Evolutionary conservation across 164 flowering plant species (phyloP), one percentile per base, ranked within the genome.

Genomic region (Vitis cinerea): DNA sequence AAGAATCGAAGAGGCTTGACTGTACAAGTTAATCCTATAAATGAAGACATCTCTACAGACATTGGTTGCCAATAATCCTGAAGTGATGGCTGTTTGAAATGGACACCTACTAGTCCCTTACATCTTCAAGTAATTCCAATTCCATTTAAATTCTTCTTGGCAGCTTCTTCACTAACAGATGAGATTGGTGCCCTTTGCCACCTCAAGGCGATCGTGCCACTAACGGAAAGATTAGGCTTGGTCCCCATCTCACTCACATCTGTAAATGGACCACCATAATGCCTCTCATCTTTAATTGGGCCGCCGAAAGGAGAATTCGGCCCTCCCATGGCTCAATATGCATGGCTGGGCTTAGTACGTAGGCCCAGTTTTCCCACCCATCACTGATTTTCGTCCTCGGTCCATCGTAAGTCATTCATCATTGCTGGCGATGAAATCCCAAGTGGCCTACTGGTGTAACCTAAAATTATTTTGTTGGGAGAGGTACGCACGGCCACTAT

Each of bases 1-100:
- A 3, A 15, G 14, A 2, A n/a, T 63, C 48, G 4, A 3, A 8
- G 2, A 9, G 17, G 12, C 7, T 61, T 53, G 8, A 4, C 56
- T n/a, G 17, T 37, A 8, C 14, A 29, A 10, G 8, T 44, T 29
- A 47, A 15, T 60, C 49, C 44, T 30, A 47, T 49, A 17, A 15
- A 47, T 48, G 65, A 63, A 63, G 51, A 63, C 65, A n/a, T 48
- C 9, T 23, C 9, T 61, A 61, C 23, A 44, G 47, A 61, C 64
- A 63, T 16, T 3, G 23, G 29, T 50, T 37, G 27, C 8, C 64
- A 44, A 44, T 37, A 61, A 61, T 9, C 27, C 29, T 16, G 60
- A 57, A 16, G 10, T 57, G 70, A 29, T 6, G 7, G 44, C 44
- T 37, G 44, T 2, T 37, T 37, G 44, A 37, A 37, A 37, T 37